Evolutionary conservation across 2,329 filamentous ascomycete species (phyloP), one percentile per base, ranked within the genome.

Genomic region (Fusarium cicatricum): DNA sequence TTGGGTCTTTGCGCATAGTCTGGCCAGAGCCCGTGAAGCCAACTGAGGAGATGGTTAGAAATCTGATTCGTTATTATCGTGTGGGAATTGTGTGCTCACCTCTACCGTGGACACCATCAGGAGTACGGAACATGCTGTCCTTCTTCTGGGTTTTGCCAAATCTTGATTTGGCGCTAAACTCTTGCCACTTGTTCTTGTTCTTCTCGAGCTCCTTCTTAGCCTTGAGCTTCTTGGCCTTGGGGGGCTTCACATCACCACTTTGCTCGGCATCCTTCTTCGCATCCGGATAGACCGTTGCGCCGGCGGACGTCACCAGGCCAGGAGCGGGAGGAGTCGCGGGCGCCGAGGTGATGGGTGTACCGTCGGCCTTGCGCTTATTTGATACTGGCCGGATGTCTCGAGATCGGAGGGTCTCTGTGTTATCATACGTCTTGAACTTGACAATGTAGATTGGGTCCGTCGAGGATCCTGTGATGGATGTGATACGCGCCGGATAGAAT

Each of bases 21-120:
- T 97, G 92, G 55, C 95, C 95, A 49, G 93, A 97, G 59, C 95
- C 95, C 9, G 92, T 97, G 71, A 99, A 97, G 29, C 95, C 95
- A 71, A 99, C 95, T 97, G 64, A 7, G 41, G 16, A 14, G 5
- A n/a, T 28, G 12, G 56, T 72, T 52, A 72, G 71, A 49, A 46
- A 38, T 29, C 21, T 37, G 4, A 8, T 38, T 36, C 8, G 7
- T n/a, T 17, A 8, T 9, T 11, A 11, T 21, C 10, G 2, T 12
- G 10, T 11, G 6, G 8, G 4, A 9, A 11, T 5, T 2, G 14
- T 9, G 14, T 16, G 15, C 83, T 65, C 78, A 96, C 93, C 93
- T 89, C 92, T 86, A 53, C 90, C 93, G 69, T 91, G 85, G 19
- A 95, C 84, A 58, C 91, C 89, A 28, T 96, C 92, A 0, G 92